Evolutionary conservation across 352 stramenopile genomes (phyloP).

Genomic region (Phytophthora sp.): DNA sequence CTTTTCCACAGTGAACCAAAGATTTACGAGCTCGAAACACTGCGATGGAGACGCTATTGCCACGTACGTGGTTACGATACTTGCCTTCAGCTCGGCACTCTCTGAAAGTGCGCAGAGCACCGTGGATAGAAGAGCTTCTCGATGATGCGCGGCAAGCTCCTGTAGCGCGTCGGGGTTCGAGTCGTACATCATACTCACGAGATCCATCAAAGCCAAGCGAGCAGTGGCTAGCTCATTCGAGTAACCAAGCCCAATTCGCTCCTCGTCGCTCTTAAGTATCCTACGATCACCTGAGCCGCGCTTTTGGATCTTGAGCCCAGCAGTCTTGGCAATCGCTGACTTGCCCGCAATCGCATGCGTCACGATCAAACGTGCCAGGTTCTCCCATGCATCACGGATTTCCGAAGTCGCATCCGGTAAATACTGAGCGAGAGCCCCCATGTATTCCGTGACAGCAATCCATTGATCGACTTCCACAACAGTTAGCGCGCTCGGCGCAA

Average conservation of each 20-base stretch:
- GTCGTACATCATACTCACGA: constrained; percentile 50
- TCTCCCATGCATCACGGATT: constrained; percentile 64
- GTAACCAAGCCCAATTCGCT: constrained; percentile 51
- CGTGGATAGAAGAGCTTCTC: constrained; percentile 69
- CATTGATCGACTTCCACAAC: constrained; percentile 52
- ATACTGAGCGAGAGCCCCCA: constrained; percentile 37
- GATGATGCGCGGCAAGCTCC: constrained; percentile 59
- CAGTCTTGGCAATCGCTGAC: constrained; percentile 55
- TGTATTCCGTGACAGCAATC: constrained; percentile 47
- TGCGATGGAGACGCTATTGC: constrained; percentile 37
- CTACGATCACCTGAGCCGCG: constrained; percentile 40
- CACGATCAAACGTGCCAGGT: constrained; percentile 52
- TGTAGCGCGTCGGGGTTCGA: constrained; percentile 51
- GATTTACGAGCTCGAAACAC: constrained; percentile 61
- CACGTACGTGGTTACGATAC: constrained; percentile 66
- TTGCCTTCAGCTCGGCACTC: constrained; percentile 55
- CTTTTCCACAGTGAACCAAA: constrained; percentile 57
- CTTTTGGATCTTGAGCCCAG: constrained; percentile 59
- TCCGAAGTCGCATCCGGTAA: constrained; percentile 25
- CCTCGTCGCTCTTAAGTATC: constrained; percentile 41
- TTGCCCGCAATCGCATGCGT: constrained; percentile 69
- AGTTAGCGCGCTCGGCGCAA: constrained; percentile 38
- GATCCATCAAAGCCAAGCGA: constrained; percentile 52
- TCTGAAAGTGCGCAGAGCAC: constrained; percentile 64
- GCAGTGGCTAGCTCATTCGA: constrained; percentile 45